Evolutionary conservation across 495 filamentous ascomycete species (phyloP).

Genomic region (Trichoderma erinaceum): DNA sequence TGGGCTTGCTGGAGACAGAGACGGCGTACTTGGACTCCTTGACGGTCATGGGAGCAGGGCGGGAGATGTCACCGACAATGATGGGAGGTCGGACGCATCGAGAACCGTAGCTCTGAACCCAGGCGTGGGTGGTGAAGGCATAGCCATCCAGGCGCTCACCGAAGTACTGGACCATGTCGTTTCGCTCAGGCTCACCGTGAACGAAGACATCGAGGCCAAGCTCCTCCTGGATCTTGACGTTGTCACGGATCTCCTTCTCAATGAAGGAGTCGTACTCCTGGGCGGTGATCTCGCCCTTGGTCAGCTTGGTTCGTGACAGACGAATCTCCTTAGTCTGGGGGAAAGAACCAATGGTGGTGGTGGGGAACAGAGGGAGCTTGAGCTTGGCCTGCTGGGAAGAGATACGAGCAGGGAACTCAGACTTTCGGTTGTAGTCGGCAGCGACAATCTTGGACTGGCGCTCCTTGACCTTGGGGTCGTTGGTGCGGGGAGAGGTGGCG

Average conservation of each 20-base stretch:
- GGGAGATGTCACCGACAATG: conserved; percentile 96
- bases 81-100: conserved; percentile 97
- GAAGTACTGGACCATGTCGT: conserved; percentile 99
- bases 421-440: conserved; percentile 85
- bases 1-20: conserved; percentile 93
- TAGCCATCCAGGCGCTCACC: conserved; percentile 95
- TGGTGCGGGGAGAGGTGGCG: conserved; percentile 85
- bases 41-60: conserved; percentile 94
- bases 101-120: conserved; percentile 97
- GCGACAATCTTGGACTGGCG: conserved; percentile 79
- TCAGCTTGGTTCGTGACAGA: conserved; percentile 91
- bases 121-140: conserved; percentile 97
- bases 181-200: conserved; percentile 97
- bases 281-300: conserved; percentile 90
- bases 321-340: conserved; percentile 98
- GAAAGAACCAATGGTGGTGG: conserved; percentile 98
- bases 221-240: conserved; percentile 94
- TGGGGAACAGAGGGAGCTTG: conserved; percentile 92
- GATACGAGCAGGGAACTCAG: conserved; percentile 74
- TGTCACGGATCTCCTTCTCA: conserved; percentile 89
- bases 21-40: conserved; percentile 99
- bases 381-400: conserved; percentile 79
- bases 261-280: conserved; percentile 97
- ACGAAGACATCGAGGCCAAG: conserved; percentile 90
- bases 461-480: conserved; percentile 93